Percentiles rank a stretch among this genome's conserved stretches.
Evolutionary conservation across 257 asterid species (phyloP).

Genomic region (Ophiorrhiza pumila): DNA sequence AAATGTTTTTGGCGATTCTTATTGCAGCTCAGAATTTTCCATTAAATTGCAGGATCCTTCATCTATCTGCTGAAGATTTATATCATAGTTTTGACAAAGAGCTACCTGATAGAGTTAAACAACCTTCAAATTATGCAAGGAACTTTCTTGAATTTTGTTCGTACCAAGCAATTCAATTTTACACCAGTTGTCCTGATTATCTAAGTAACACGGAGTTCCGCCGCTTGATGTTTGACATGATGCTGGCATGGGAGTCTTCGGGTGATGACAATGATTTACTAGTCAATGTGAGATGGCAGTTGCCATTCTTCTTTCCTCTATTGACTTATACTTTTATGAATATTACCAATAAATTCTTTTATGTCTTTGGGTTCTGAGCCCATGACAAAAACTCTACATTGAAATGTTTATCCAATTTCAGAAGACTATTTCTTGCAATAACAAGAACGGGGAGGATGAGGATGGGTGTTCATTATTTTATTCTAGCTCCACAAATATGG

Average conservation of each 20-base stretch:
- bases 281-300: conserved; percentile 41
- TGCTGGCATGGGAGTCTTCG: conserved; percentile 94
- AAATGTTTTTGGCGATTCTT: neutral
- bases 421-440: conserved; percentile 44
- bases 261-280: conserved; percentile 40
- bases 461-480: conserved; percentile 79
- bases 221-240: conserved; percentile 77
- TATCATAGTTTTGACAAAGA: conserved; percentile 55
- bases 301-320: conserved; percentile 1
- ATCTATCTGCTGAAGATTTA: conserved; percentile 46
- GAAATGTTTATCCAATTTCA: conserved; percentile 25
- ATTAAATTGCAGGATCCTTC: conserved; percentile 53
- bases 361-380: neutral
- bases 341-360: neutral
- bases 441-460: conserved; percentile 64
- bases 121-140: conserved; percentile 59
- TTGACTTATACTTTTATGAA: neutral
- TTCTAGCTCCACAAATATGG: conserved; percentile 77
- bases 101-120: conserved; percentile 47
- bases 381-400: neutral
- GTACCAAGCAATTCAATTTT: conserved; percentile 53
- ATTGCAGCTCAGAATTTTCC: neutral
- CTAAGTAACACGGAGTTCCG: conserved; percentile 65
- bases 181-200: conserved; percentile 51
- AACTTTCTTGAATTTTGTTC: conserved; percentile 77